Conservation (phyloP, 2,329 filamentous ascomycete species). For the Curvularia sp. region DNA sequence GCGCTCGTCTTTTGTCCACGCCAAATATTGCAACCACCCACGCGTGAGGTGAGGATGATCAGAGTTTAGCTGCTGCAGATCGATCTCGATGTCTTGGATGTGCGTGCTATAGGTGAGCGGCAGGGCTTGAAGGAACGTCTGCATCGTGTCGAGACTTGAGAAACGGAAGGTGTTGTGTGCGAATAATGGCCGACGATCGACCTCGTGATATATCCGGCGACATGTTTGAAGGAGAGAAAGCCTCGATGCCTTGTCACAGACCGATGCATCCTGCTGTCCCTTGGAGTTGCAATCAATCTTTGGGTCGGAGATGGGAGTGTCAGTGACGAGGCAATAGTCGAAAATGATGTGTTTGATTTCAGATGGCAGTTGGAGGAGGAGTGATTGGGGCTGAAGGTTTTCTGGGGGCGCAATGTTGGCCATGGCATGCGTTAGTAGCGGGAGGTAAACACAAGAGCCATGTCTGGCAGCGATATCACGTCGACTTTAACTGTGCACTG, state of each 20-base stretch:
- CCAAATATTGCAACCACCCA: slow-evolving; percentile 50
- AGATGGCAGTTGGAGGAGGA: slow-evolving; percentile 42
- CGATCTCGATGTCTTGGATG: slow-evolving; percentile 49
- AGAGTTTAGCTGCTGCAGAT: slow-evolving; percentile 41
- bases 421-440: slow-evolving; percentile 11
- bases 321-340: slow-evolving; percentile 35
- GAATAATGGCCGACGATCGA: slow-evolving; percentile 41
- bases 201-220: slow-evolving; percentile 45
- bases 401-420: slow-evolving; percentile 21
- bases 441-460: background rate
- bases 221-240: slow-evolving; percentile 49
- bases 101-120: slow-evolving; percentile 27
- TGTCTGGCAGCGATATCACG: background rate
- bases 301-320: slow-evolving; percentile 37
- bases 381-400: slow-evolving; percentile 43
- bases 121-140: slow-evolving; percentile 40
- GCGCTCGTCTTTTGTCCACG: slow-evolving; percentile 27
- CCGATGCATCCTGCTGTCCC: background rate
- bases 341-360: slow-evolving; percentile 49
- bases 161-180: slow-evolving; percentile 50
- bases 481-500: slow-evolving; percentile 6
- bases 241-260: slow-evolving; percentile 19
- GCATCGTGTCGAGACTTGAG: slow-evolving; percentile 40
- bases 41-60: slow-evolving; percentile 33
- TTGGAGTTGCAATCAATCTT: slow-evolving; percentile 8